A percentile compares a stretch with the other conserved stretches of the same genome.
phyloP scores from a whole-genome alignment of 768 basidiomycete species.

The Phlegmacium glaucopus region DNA sequence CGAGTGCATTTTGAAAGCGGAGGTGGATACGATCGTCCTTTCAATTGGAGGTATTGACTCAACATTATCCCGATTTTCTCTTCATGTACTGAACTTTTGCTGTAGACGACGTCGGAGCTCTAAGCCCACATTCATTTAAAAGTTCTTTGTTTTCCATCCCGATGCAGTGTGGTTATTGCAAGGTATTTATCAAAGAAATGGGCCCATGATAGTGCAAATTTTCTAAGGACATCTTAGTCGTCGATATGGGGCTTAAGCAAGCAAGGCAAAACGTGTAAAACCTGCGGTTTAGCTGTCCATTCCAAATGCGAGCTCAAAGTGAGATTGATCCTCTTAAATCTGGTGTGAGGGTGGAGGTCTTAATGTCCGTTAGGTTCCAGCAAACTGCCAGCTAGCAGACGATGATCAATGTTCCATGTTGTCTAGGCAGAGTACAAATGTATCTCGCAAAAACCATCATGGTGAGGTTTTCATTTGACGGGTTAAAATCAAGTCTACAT shows the following conservation, averaged over 20 bases:
- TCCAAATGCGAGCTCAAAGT: constrained; percentile 87
- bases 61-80: not conserved
- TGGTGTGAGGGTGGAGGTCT: constrained; percentile 1
- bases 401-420: constrained; percentile 22
- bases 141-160: constrained; percentile 85
- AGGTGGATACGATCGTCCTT: constrained; percentile 54
- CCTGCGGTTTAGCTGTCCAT: constrained; percentile 78
- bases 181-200: constrained; percentile 45
- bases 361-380: constrained; percentile 53
- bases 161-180: constrained; percentile 78
- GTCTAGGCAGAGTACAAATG: constrained; percentile 19
- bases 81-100: constrained; percentile 7
- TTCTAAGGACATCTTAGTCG: constrained; percentile 38
- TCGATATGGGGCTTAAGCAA: constrained; percentile 88
- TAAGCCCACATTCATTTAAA: constrained; percentile 77
- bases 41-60: constrained; percentile 56
- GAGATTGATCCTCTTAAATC: constrained; percentile 4
- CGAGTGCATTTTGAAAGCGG: constrained; percentile 56
- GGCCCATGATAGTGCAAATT: constrained; percentile 1
- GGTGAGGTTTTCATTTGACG: constrained; percentile 14
- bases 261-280: constrained; percentile 81
- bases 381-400: constrained; percentile 52
- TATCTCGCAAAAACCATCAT: constrained; percentile 22
- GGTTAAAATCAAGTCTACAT: constrained; percentile 6
- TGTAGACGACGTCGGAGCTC: constrained; percentile 70